These are phyloP conservation scores for Adansonia grandidieri DNA, from an alignment of 441 rosid genomes.

Conservation along the genomic window DNA sequence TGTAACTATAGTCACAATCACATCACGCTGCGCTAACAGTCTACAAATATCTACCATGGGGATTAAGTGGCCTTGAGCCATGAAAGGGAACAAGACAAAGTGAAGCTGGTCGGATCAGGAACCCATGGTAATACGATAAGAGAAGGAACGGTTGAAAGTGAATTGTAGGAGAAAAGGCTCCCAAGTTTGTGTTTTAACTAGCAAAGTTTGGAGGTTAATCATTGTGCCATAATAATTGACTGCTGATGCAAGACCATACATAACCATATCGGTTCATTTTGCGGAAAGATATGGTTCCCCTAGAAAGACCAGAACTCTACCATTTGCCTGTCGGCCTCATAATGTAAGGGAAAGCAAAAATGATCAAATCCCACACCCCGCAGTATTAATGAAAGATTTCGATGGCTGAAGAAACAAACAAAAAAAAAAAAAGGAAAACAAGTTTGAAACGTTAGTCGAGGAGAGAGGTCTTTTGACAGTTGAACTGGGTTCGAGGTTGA, in stretches of 20 bases:
- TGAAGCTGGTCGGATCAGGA: no score
- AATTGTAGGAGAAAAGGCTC: neutral
- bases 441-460: no score
- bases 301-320: neutral
- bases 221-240: neutral
- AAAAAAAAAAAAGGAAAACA: no score
- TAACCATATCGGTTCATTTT: neutral
- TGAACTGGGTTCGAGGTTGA: no score
- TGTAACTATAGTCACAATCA: slow-evolving; percentile 22
- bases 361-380: no score
- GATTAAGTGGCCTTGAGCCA: no score
- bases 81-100: no score
- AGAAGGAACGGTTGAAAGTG: neutral
- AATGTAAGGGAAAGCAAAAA: no score
- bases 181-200: neutral
- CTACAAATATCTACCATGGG: slow-evolving; percentile 22
- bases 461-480: no score
- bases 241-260: slow-evolving; percentile 20
- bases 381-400: no score
- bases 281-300: neutral
- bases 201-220: neutral
- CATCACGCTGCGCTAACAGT: slow-evolving; percentile 5
- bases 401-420: no score
- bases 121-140: neutral
- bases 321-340: neutral